phyloP scores from a whole-genome alignment of 2,329 filamentous ascomycete species.

The Nigrograna mackinnonii region DNA sequence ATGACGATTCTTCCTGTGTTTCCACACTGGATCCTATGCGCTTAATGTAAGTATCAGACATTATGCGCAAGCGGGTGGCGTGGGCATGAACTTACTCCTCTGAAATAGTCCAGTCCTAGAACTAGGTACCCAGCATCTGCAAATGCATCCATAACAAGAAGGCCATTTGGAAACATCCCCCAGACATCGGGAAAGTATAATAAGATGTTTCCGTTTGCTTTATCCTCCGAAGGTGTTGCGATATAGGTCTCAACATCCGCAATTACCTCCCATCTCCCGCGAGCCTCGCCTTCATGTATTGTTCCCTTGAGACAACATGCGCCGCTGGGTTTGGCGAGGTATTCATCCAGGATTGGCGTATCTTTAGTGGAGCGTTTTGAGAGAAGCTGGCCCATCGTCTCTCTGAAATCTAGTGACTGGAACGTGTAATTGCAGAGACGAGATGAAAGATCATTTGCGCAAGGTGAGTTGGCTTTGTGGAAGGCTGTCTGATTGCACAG shows the following conservation, averaged over 20 bases:
- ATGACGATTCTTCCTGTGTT: slow-evolving; percentile 36
- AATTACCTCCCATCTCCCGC: slow-evolving; percentile 39
- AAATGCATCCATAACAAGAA: slow-evolving; percentile 53
- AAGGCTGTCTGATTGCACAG: no score
- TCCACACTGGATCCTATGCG: slow-evolving; percentile 52
- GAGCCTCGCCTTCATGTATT: slow-evolving; percentile 43
- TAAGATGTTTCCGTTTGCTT: slow-evolving; percentile 46
- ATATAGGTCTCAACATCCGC: slow-evolving; percentile 46
- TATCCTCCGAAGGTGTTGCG: slow-evolving; percentile 23
- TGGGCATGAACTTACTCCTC: slow-evolving; percentile 39
- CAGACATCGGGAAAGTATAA: slow-evolving; percentile 53
- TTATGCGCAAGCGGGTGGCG: no score
- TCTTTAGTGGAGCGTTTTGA: not conserved
- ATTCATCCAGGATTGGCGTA: slow-evolving; percentile 6
- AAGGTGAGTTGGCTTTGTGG: no score
- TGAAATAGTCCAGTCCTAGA: slow-evolving; percentile 51
- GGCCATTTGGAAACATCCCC: slow-evolving; percentile 48
- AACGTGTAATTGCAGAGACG: not conserved
- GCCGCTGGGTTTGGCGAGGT: slow-evolving; percentile 36
- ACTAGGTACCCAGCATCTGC: slow-evolving; percentile 49
- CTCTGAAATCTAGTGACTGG: no score
- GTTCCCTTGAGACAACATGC: slow-evolving; percentile 46
- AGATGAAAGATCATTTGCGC: no score
- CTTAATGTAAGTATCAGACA: slow-evolving; percentile 28
- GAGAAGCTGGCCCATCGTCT: not conserved